Conservation (phyloP, 352 stramenopile genomes). For the Phytophthora brassicae region DNA sequence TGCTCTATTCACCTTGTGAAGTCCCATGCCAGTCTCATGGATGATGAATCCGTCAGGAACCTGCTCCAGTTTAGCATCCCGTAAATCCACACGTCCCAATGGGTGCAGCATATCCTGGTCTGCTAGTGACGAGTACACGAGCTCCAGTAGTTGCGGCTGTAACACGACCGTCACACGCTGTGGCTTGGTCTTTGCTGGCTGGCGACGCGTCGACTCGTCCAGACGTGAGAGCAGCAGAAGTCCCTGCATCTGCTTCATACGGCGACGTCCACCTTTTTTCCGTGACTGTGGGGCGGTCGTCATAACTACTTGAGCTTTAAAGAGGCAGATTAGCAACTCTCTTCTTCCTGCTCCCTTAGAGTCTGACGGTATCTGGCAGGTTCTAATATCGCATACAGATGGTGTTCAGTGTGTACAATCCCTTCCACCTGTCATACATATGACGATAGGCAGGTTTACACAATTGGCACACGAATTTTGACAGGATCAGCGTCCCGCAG, state of each 20-base stretch:
- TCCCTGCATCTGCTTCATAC: constrained; percentile 84
- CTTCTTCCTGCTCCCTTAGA: constrained; percentile 7
- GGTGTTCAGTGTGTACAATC: constrained; percentile 11
- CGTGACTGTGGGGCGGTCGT: constrained; percentile 21
- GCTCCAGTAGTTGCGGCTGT: constrained; percentile 67
- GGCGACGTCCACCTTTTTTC: constrained; percentile 56
- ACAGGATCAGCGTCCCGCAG: too few relatives aligned
- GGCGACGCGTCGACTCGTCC: constrained; percentile 24
- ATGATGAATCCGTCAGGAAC: constrained; percentile 74
- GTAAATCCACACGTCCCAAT: constrained; percentile 61
- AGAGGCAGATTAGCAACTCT: constrained; percentile 1
- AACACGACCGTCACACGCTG: constrained; percentile 64
- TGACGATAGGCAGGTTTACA: not conserved
- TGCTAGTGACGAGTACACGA: constrained; percentile 65
- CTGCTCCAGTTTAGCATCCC: constrained; percentile 69
- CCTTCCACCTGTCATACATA: not conserved
- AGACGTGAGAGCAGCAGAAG: constrained; percentile 62
- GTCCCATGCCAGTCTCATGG: constrained; percentile 43
- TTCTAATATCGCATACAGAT: constrained; percentile 35
- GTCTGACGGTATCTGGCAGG: constrained; percentile 19
- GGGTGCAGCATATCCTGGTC: constrained; percentile 74
- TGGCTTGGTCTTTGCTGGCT: constrained; percentile 31
- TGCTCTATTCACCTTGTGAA: constrained; percentile 40
- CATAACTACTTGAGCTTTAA: constrained; percentile 23
- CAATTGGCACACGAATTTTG: too few relatives aligned